These are phyloP conservation scores for Gelatoporia subvermispora DNA, from an alignment of 768 basidiomycete genomes.

Conservation along the genomic window DNA sequence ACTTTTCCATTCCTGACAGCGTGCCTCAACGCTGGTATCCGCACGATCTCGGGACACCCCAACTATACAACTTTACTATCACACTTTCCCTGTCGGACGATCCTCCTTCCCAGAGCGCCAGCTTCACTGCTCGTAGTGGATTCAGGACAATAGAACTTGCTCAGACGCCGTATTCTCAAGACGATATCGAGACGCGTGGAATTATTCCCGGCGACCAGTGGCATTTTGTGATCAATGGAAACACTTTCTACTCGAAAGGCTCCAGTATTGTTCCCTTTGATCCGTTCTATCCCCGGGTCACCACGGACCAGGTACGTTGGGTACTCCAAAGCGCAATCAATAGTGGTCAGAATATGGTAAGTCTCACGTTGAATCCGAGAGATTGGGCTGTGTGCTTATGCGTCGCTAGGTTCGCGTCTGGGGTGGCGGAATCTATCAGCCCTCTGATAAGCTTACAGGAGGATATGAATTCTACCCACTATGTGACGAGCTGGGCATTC, in stretches of 20 bases:
- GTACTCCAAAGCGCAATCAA: constrained; percentile 48
- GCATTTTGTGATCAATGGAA: constrained; percentile 57
- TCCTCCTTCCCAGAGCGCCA: constrained; percentile 3
- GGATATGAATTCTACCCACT: constrained; percentile 52
- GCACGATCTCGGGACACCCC: constrained; percentile 51
- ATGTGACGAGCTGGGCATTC: constrained; percentile 56
- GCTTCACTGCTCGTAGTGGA: constrained; percentile 45
- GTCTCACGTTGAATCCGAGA: constrained; percentile 7
- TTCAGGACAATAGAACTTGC: constrained; percentile 54
- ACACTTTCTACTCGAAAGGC: constrained; percentile 49
- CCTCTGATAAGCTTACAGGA: constrained; percentile 31
- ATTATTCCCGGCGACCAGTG: constrained; percentile 58
- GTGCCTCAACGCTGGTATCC: constrained; percentile 51
- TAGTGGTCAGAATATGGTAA: constrained; percentile 57
- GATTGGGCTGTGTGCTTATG: too few species aligned
- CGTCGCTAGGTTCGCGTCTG: constrained; percentile 52
- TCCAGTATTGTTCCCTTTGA: constrained; percentile 61
- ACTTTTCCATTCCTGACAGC: constrained; percentile 42
- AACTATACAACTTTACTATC: constrained; percentile 48
- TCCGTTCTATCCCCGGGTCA: constrained; percentile 50
- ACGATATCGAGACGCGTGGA: constrained; percentile 39
- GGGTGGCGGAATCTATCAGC: constrained; percentile 45
- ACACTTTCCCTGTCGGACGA: constrained; percentile 27
- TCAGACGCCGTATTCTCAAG: constrained; percentile 41
- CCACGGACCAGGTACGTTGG: constrained; percentile 48